phyloP scores from a whole-genome alignment of 768 basidiomycete species.

The Tylopilus sp. region DNA sequence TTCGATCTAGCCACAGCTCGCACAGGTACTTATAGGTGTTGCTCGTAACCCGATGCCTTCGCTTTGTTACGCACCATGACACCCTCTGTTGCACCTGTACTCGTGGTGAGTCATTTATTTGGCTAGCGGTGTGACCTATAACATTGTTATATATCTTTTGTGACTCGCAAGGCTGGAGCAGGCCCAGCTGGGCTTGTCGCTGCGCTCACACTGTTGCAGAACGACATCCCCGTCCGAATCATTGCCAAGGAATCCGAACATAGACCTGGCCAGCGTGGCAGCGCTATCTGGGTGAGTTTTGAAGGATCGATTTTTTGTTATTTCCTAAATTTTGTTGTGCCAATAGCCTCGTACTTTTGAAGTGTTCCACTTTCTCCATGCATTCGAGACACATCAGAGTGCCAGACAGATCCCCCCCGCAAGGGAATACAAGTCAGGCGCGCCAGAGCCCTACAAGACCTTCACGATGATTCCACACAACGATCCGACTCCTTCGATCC shows the following conservation, averaged over 20 bases:
- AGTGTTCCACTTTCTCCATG: constrained; percentile 38
- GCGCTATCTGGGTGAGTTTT: constrained; percentile 36
- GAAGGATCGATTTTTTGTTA: neutral
- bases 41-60: neutral
- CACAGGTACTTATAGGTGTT: neutral
- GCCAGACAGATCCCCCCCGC: constrained; percentile 27
- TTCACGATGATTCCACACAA: neutral
- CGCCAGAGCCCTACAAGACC: constrained; percentile 13
- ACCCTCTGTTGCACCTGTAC: constrained; percentile 14
- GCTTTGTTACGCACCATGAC: constrained; percentile 2
- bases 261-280: constrained; percentile 37
- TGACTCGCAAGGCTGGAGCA: constrained; percentile 20
- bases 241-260: constrained; percentile 43
- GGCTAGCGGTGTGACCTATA: neutral
- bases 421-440: constrained; percentile 32
- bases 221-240: constrained; percentile 49
- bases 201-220: constrained; percentile 36
- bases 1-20: neutral
- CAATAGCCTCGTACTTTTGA: constrained; percentile 38
- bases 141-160: neutral
- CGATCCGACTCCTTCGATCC: constrained; percentile 24
- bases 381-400: constrained; percentile 34
- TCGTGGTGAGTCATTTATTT: constrained; percentile 14
- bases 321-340: neutral
- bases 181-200: constrained; percentile 31